Percentiles rank a stretch among this genome's conserved stretches.
Evolutionary conservation across 1,284 basidiomycete species (phyloP).

Genomic region (Pyrrhoderma lamaoense): DNA sequence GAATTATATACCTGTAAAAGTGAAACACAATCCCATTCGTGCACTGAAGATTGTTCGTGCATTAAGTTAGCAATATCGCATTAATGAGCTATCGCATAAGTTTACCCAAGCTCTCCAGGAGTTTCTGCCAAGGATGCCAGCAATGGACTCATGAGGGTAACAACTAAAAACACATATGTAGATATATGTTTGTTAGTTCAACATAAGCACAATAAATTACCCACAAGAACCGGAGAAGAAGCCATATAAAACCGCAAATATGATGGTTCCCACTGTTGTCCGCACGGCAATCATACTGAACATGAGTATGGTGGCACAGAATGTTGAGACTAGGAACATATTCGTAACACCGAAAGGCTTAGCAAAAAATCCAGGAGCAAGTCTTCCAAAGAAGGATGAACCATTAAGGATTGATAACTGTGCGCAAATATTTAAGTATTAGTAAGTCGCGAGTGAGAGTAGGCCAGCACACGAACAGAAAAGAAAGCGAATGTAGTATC

Average conservation of each 20-base stretch:
- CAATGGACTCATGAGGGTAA: conserved; percentile 13
- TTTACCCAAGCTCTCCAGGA: conserved; percentile 12
- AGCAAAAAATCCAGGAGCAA: conserved; percentile 14
- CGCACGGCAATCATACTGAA: conserved; percentile 22
- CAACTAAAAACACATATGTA: conserved; percentile 7
- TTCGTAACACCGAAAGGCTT: conserved; percentile 10
- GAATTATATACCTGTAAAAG: conserved; percentile 4
- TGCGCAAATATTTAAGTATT: conserved; percentile 15
- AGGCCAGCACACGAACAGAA: conserved; percentile 1
- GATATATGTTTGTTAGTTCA: neutral
- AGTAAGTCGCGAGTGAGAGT: conserved; percentile 11
- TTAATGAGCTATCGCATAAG: neutral
- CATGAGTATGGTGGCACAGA: conserved; percentile 16
- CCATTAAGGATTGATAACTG: conserved; percentile 17
- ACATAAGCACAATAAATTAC: neutral
- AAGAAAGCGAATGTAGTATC: conserved; percentile 17
- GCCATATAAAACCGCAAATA: conserved; percentile 20
- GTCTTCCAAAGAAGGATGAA: conserved; percentile 8
- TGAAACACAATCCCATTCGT: conserved; percentile 16
- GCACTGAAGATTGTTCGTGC: neutral
- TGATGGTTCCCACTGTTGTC: conserved; percentile 9
- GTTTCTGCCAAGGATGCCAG: conserved; percentile 8
- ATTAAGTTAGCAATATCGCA: neutral
- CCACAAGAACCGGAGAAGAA: conserved; percentile 20
- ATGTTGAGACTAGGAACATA: conserved; percentile 8